Base-by-base conservation (phyloP, 2,329 filamentous ascomycete genomes). In the Mycosphaerella sp. region DNA sequence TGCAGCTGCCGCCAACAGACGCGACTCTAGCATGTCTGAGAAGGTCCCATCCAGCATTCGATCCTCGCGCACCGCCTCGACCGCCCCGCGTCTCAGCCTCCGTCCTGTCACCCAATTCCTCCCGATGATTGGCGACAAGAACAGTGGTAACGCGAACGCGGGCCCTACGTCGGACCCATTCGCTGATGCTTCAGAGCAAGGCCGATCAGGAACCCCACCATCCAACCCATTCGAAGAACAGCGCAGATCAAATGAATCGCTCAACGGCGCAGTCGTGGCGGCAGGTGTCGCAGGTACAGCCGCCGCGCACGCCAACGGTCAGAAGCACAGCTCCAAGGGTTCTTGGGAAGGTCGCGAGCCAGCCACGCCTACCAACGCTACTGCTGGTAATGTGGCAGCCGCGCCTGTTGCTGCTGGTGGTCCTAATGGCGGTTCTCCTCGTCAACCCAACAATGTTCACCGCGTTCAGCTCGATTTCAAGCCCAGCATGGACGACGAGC, bases 381-480 rank as follows among this genome's bases (percentile, higher is more conserved):
- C 66, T 32, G 54, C 65, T 23, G 67, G 59, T 34, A 64, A 62
- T 48, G 66, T 67, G 41, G 58, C 62, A 47, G 63, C 73, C 29
- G 73, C 77, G 26, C 67, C 72, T 49, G 68, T 71, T 50, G 70
- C 73, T 51, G 69, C 70, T 40, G 68, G 68, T 29, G 67, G 66
- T 32, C 72, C 70, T 48, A 72, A 68, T 51, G 32, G 11, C 3
- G 34, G n/a, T 11, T 21, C 48, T 9, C 71, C 70, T 41, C 45
- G 54, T 29, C 54, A 56, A 39, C 66, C 72, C 14, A 78, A 76
- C 66, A 84, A 88, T 61, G 91, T 97, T 52, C 87, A 97, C 71
- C 89, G 93, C 59, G 89, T 97, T 34, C 89, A 96, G 70, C 82
- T 97, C 62, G 91, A 96, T 71, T 98, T 97, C 72, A 86, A 83